These are phyloP conservation scores for Trypanosoma scelopori DNA, from an alignment of 208 protist species.

Conservation along the genomic window DNA sequence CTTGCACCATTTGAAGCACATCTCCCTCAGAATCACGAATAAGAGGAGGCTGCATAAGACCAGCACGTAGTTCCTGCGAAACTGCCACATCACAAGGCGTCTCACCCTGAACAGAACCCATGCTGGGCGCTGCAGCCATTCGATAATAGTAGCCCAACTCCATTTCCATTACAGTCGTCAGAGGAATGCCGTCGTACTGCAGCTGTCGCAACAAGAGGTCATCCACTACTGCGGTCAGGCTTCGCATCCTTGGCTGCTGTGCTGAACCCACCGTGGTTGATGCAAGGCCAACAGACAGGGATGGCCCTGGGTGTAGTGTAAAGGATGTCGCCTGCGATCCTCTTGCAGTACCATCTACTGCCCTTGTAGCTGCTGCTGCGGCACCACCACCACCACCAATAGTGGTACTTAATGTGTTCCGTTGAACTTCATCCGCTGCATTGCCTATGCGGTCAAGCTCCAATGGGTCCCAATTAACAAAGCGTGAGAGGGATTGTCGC, in stretches of 20 bases:
- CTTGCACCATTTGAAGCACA: conserved; percentile 14
- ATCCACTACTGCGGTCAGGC: conserved; percentile 49
- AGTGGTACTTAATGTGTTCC: background rate
- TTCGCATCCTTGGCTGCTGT: conserved; percentile 10
- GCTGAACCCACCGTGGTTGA: background rate
- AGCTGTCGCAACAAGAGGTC: conserved; percentile 63
- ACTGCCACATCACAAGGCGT: conserved; percentile 1
- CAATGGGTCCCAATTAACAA: conserved; percentile 39
- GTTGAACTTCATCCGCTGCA: background rate
- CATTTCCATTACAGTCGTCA: conserved; percentile 23
- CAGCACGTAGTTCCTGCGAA: conserved; percentile 28
- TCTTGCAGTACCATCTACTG: too few species aligned
- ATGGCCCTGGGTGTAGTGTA: background rate
- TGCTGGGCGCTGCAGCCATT: conserved; percentile 1
- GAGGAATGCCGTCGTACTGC: conserved; percentile 48
- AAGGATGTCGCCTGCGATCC: background rate
- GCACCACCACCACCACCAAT: background rate
- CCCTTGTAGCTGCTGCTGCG: too few species aligned
- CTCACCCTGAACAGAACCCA: background rate
- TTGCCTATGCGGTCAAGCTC: conserved; percentile 8
- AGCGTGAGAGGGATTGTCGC: conserved; percentile 38
- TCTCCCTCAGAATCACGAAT: background rate
- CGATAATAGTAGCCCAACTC: conserved; percentile 23
- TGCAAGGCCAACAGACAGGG: background rate
- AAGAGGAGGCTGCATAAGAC: background rate